Evolutionary conservation across 2,329 filamentous ascomycete genomes (phyloP).

Genomic region (Fusarium oxysporum): DNA sequence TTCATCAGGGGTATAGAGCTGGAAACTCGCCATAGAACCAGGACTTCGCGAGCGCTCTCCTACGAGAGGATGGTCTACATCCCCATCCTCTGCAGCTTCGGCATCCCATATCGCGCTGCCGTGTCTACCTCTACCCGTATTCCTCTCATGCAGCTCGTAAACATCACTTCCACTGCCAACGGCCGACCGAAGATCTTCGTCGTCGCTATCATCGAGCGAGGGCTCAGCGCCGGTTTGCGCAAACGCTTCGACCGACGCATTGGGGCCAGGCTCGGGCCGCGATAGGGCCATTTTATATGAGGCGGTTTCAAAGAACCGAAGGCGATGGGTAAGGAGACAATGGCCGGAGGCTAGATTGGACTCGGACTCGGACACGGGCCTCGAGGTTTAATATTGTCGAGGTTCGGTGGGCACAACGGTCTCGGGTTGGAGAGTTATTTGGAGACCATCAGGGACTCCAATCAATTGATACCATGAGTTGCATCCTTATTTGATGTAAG

Average conservation of each 20-base stretch:
- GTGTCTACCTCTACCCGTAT: conserved; percentile 18
- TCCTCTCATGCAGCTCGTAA: conserved; percentile 49
- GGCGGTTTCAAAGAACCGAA: background rate
- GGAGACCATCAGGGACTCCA: conserved; percentile 22
- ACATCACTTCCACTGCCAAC: conserved; percentile 47
- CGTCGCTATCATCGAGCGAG: conserved; percentile 51
- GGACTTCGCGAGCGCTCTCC: conserved; percentile 40
- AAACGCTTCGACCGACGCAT: conserved; percentile 49
- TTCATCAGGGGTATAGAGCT: conserved; percentile 72
- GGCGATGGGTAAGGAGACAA: background rate
- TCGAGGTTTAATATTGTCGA: background rate
- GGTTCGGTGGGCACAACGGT: background rate
- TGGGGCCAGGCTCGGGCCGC: conserved; percentile 33
- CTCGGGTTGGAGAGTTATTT: conserved; percentile 1
- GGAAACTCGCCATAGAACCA: conserved; percentile 52
- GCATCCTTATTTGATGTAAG: conserved; percentile 24
- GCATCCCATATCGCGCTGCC: conserved; percentile 35
- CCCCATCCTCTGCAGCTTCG: conserved; percentile 34
- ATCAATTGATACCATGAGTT: conserved; percentile 12
- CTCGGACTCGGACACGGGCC: background rate
- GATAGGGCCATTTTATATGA: conserved; percentile 40
- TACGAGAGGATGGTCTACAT: conserved; percentile 37
- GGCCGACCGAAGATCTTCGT: conserved; percentile 50
- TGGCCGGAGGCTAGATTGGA: background rate
- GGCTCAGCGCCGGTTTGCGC: conserved; percentile 55